These are phyloP conservation scores for Tieghemiomyces parasiticus DNA, from an alignment of 192 early-diverging fungal species.

Conservation along the genomic window DNA sequence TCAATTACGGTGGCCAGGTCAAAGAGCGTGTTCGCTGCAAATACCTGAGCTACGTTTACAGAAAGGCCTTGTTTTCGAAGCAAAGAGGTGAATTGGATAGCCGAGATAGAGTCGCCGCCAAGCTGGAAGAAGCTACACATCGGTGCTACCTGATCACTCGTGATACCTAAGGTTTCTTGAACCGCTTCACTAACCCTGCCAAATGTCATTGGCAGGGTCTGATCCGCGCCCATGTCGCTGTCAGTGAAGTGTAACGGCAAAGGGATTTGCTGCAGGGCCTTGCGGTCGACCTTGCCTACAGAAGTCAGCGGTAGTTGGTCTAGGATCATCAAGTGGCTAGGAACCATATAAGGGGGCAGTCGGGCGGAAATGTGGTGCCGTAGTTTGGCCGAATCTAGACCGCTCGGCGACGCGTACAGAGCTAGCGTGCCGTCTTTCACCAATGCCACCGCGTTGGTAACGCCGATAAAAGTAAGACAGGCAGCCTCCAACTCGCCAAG, in stretches of 20 bases:
- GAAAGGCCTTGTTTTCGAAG: no score
- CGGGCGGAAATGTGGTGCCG: conserved; percentile 29
- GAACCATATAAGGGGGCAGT: conserved; percentile 51
- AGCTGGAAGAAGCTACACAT: no score
- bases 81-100: no score
- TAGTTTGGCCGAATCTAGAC: conserved; percentile 15
- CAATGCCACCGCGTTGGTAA: conserved; percentile 15
- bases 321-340: conserved; percentile 18
- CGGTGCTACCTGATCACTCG: no score
- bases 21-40: no score
- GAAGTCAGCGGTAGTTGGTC: conserved; percentile 15
- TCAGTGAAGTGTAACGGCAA: background rate
- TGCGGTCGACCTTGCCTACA: conserved; percentile 20
- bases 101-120: no score
- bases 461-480: conserved; percentile 27
- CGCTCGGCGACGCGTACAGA: conserved; percentile 36
- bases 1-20: no score
- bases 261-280: conserved; percentile 16
- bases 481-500: conserved; percentile 49
- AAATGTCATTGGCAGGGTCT: no score
- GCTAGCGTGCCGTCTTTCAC: conserved; percentile 38
- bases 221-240: background rate
- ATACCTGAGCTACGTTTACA: no score
- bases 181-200: no score
- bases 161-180: no score